These are phyloP conservation scores for Austroboletus eburneus DNA, from an alignment of 768 basidiomycete species.

Conservation along the genomic window DNA sequence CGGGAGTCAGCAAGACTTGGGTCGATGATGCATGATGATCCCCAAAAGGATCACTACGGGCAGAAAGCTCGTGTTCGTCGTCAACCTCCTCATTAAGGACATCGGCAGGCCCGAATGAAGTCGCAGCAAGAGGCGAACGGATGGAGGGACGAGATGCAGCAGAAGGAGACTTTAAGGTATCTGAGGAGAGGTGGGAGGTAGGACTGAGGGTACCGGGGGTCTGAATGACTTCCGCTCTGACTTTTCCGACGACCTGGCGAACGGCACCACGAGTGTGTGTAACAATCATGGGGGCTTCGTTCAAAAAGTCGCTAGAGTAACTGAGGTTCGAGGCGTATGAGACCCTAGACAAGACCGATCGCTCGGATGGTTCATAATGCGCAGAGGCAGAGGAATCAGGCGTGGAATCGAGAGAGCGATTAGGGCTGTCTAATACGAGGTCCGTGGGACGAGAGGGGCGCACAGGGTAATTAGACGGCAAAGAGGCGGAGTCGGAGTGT, in stretches of 20 bases:
- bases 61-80: conserved; percentile 25
- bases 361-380: conserved; percentile 43
- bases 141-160: conserved; percentile 38
- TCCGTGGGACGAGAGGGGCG: conserved; percentile 60
- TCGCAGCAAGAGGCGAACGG: conserved; percentile 65
- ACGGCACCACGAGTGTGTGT: conserved; percentile 60
- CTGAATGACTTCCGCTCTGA: conserved; percentile 75
- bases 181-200: conserved; percentile 25
- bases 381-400: conserved; percentile 33
- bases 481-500: conserved; percentile 28
- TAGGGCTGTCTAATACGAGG: conserved; percentile 57
- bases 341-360: conserved; percentile 54
- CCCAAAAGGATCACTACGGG: conserved; percentile 54
- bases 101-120: conserved; percentile 70
- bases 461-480: conserved; percentile 37
- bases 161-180: conserved; percentile 41
- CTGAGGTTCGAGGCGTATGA: conserved; percentile 76
- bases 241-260: conserved; percentile 70
- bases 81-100: conserved; percentile 50
- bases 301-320: conserved; percentile 73
- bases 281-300: conserved; percentile 79
- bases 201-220: conserved; percentile 42
- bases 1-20: conserved; percentile 14
- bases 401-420: conserved; percentile 52
- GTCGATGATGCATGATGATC: conserved; percentile 43